These are phyloP conservation scores for Gentiana macrophylla DNA, from an alignment of 257 asterid genomes.

Conservation along the genomic window DNA sequence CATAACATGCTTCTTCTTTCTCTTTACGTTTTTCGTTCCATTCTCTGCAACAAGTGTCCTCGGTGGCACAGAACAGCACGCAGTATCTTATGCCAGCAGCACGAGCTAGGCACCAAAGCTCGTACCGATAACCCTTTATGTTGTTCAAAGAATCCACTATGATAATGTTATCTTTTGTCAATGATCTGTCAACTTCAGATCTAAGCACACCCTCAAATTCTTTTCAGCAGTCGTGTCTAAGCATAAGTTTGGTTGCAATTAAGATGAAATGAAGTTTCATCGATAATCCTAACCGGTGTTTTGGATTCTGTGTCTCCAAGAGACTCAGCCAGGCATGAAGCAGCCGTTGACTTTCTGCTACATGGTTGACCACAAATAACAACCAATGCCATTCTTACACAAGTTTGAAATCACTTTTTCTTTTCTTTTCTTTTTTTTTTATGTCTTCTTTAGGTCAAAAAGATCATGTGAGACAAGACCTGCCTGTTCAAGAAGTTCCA, in stretches of 20 bases:
- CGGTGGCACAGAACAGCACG: constrained; percentile 70
- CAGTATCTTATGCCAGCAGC: constrained; percentile 90
- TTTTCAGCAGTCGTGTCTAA: constrained; percentile 73
- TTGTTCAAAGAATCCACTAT: constrained; percentile 86
- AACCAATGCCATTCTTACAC: constrained; percentile 74
- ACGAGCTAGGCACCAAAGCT: constrained; percentile 96
- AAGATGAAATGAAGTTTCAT: constrained; percentile 83
- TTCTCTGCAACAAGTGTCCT: constrained; percentile 40
- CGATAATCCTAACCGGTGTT: constrained; percentile 50
- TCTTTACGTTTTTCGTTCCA: constrained; percentile 72
- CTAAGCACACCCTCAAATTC: constrained; percentile 84
- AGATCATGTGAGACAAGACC: not conserved
- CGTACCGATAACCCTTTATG: constrained; percentile 97
- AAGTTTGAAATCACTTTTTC: not conserved
- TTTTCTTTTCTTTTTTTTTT: not conserved
- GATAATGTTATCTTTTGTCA: constrained; percentile 63
- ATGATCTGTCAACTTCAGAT: constrained; percentile 91
- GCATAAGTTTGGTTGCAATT: constrained; percentile 71
- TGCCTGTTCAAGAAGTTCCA: not conserved
- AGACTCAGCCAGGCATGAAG: constrained; percentile 62
- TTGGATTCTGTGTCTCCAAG: constrained; percentile 62
- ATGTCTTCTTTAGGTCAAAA: constrained; percentile 4
- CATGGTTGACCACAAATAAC: constrained; percentile 97
- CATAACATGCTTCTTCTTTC: constrained; percentile 34
- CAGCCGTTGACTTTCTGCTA: constrained; percentile 86